Base-by-base conservation (phyloP, 1,284 basidiomycete species). In the Rhodofomes roseus region DNA sequence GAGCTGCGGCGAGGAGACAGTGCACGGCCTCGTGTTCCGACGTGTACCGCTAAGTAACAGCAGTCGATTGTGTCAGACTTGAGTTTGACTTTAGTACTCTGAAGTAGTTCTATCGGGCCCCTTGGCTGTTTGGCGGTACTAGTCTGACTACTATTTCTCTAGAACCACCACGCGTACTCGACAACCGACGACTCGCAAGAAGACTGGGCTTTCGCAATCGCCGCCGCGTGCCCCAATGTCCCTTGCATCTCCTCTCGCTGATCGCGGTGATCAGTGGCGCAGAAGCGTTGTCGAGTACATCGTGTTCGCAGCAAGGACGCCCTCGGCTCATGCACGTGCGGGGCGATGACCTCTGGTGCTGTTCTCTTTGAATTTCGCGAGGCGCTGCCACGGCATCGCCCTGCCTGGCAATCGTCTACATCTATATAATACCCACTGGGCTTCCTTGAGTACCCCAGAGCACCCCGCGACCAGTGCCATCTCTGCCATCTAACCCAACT, bases 241-340 rank as follows among this genome's bases (percentile, higher is more conserved):
- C 25, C 46, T 25, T 52, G 29, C 31, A 34, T 52, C 31, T 52
- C 50, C 20, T 34, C 27, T 52, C 50, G 50, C 50, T 52, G 50
- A 52, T 52, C 50, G 50, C 50, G 50, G 50, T 52, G 50, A 52
- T 52, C 50, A 52, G 50, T 37, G 50, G 50, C 31, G 50, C n/a
- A 7, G 50, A 52, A 36, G 50, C 50, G 27, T 36, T 37, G 50
- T 52, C 31, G 29, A 34, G 20, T 52, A 52, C 50, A 52, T 52
- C 50, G 34, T 52, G 50, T 52, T 37, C 50, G 50, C 50, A 52
- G 50, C 50, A 25, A 52, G 50, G 50, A 23, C 34, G 31, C 23
- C 50, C 29, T 20, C 29, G 34, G 31, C n/a, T 34, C 31, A 39
- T 52, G 50, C 50, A 52, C 50, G 50, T 52, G 50, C 31, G 31